phyloP scores from a whole-genome alignment of 331 rosid species.

The Phaseolus coccineus region DNA sequence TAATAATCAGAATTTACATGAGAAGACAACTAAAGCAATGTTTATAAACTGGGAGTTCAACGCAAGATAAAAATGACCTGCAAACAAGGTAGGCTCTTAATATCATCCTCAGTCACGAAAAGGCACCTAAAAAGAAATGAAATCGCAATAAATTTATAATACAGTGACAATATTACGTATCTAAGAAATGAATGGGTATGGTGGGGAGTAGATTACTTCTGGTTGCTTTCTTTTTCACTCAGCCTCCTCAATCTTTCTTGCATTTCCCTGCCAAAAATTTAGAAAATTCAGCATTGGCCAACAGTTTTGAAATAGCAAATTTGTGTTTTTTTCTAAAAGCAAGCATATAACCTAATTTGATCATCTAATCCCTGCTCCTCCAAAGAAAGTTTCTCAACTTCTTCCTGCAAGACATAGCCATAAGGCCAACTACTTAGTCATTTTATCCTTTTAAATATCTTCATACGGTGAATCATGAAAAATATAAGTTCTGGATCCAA shows the following conservation, averaged over 20 bases:
- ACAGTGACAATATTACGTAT: slow-evolving; percentile 25
- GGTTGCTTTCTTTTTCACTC: slow-evolving; percentile 85
- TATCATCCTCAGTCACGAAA: slow-evolving; percentile 93
- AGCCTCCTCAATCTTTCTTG: slow-evolving; percentile 85
- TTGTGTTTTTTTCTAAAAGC: slow-evolving; percentile 30
- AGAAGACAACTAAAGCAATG: slow-evolving; percentile 16
- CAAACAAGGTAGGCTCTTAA: slow-evolving; percentile 85
- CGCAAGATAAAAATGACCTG: slow-evolving; percentile 55
- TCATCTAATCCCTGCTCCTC: slow-evolving; percentile 85
- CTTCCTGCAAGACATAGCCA: slow-evolving; percentile 75
- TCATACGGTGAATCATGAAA: slow-evolving; percentile 12
- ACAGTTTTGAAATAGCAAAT: slow-evolving; percentile 38
- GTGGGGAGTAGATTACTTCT: slow-evolving; percentile 61
- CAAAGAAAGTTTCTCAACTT: slow-evolving; percentile 76
- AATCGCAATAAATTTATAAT: slow-evolving; percentile 22
- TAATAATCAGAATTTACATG: slow-evolving; percentile 34
- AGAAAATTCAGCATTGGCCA: slow-evolving; percentile 41
- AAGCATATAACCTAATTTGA: slow-evolving; percentile 73
- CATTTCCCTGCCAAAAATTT: slow-evolving; percentile 71
- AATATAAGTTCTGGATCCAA: slow-evolving; percentile 21
- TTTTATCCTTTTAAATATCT: slow-evolving; percentile 29
- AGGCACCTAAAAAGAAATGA: slow-evolving; percentile 67
- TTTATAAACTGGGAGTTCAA: slow-evolving; percentile 17
- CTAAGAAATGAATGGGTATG: slow-evolving; percentile 30
- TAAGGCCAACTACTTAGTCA: slow-evolving; percentile 20